Conservation (phyloP, 768 basidiomycete genomes). For the Tylopilus rubrobrunneus region DNA sequence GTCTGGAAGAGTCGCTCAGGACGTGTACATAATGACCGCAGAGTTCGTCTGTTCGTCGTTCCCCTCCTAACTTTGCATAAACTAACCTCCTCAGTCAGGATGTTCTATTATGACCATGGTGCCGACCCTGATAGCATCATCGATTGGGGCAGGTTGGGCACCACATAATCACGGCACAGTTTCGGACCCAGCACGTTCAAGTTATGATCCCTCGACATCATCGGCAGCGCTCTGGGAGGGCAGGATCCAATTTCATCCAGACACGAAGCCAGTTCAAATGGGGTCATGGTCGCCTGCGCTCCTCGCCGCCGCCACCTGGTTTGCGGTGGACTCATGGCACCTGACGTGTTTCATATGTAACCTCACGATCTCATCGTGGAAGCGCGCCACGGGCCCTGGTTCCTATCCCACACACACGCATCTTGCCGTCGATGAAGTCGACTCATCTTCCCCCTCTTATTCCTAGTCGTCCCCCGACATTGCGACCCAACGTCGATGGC, state of each 20-base stretch:
- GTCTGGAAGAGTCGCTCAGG: constrained; percentile 75
- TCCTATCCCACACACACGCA: too few relatives aligned
- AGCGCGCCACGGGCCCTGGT: neutral
- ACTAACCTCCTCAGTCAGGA: constrained; percentile 38
- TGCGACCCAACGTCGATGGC: too few relatives aligned
- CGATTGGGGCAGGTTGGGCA: constrained; percentile 64
- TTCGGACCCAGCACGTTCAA: constrained; percentile 74
- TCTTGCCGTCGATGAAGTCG: too few relatives aligned
- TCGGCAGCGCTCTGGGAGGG: constrained; percentile 84
- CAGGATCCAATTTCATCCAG: constrained; percentile 83
- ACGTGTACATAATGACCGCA: constrained; percentile 48
- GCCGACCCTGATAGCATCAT: constrained; percentile 68
- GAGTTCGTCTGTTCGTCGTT: constrained; percentile 44
- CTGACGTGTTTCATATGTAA: neutral
- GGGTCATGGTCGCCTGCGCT: constrained; percentile 19
- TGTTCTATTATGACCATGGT: constrained; percentile 75
- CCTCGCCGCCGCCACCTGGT: constrained; percentile 15
- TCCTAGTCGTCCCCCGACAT: too few relatives aligned
- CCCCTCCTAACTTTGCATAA: constrained; percentile 7
- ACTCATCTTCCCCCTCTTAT: too few relatives aligned
- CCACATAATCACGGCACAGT: constrained; percentile 54
- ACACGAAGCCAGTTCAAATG: constrained; percentile 53
- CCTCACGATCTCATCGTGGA: constrained; percentile 5
- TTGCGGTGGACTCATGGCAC: neutral
- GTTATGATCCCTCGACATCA: constrained; percentile 72